Evolutionary conservation across 345 rosid species (phyloP).

Genomic region (Kernera saxatilis): DNA sequence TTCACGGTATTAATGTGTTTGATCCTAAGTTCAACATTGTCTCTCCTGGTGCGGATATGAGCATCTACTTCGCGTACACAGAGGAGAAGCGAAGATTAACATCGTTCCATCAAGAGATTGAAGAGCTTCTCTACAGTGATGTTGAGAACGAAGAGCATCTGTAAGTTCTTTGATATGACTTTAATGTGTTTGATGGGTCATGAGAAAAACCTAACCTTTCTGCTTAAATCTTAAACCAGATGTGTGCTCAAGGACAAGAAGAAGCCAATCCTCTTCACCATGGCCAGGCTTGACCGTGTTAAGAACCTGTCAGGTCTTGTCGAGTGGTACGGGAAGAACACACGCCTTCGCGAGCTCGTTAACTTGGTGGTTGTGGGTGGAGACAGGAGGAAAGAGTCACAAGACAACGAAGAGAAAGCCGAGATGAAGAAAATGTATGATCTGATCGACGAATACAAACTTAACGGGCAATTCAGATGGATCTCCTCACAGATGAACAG

Average conservation of each 20-base stretch:
- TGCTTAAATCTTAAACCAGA: constrained; percentile 26
- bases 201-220: not conserved
- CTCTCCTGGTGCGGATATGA: constrained; percentile 77
- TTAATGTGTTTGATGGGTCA: not conserved
- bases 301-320: constrained; percentile 82
- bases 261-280: constrained; percentile 79
- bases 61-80: constrained; percentile 67
- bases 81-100: constrained; percentile 53
- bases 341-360: constrained; percentile 51
- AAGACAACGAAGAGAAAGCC: constrained; percentile 77
- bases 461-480: constrained; percentile 84
- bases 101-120: constrained; percentile 58
- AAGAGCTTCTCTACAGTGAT: constrained; percentile 67
- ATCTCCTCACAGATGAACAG: constrained; percentile 90
- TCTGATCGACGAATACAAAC: constrained; percentile 56
- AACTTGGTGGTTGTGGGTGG: constrained; percentile 95
- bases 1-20: constrained; percentile 70
- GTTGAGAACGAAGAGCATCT: constrained; percentile 71
- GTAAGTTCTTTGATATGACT: constrained; percentile 33
- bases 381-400: constrained; percentile 79
- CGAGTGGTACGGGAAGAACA: constrained; percentile 84
- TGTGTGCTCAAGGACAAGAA: constrained; percentile 66
- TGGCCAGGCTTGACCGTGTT: constrained; percentile 91
- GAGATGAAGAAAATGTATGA: constrained; percentile 84
- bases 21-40: constrained; percentile 92